Percentiles rank a stretch among this genome's conserved stretches.
Evolutionary conservation across 371 early-diverging fungal species (phyloP).

Genomic region (Blakeslea trispora): DNA sequence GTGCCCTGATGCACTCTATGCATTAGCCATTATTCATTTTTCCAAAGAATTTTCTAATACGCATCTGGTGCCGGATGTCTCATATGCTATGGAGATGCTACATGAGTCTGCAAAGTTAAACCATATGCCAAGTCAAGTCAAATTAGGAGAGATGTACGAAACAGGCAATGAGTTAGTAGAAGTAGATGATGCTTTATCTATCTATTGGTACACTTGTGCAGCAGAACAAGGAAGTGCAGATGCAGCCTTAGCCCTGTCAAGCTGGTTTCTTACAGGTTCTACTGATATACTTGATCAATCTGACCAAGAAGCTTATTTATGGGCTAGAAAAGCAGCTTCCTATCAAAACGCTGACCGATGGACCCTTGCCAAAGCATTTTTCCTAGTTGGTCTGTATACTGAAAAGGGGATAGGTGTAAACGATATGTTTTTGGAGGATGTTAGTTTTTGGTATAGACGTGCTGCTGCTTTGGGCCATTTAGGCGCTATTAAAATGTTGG

Average conservation of each 20-base stretch:
- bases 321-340: conserved; percentile 32
- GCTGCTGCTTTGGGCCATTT: conserved; percentile 76
- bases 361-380: conserved; percentile 80
- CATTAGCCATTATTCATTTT: conserved; percentile 85
- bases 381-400: conserved; percentile 77
- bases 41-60: conserved; percentile 59
- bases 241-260: conserved; percentile 80
- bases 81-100: conserved; percentile 84
- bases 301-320: conserved; percentile 82
- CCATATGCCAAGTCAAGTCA: conserved; percentile 88
- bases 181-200: conserved; percentile 83
- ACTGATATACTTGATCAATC: conserved; percentile 68
- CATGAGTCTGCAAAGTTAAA: conserved; percentile 86
- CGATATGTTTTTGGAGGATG: conserved; percentile 60
- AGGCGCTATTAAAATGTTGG: conserved; percentile 49
- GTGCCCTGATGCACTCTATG: conserved; percentile 85
- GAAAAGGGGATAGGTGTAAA: conserved; percentile 72
- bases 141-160: conserved; percentile 91
- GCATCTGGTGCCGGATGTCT: conserved; percentile 69
- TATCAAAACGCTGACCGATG: conserved; percentile 32
- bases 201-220: conserved; percentile 93
- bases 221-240: conserved; percentile 83
- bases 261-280: conserved; percentile 88
- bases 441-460: conserved; percentile 70
- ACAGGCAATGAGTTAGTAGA: conserved; percentile 80